Evolutionary conservation across 768 basidiomycete species (phyloP), one percentile per base, ranked within the genome.

Genomic region (Asterophora lycoperdoides): DNA sequence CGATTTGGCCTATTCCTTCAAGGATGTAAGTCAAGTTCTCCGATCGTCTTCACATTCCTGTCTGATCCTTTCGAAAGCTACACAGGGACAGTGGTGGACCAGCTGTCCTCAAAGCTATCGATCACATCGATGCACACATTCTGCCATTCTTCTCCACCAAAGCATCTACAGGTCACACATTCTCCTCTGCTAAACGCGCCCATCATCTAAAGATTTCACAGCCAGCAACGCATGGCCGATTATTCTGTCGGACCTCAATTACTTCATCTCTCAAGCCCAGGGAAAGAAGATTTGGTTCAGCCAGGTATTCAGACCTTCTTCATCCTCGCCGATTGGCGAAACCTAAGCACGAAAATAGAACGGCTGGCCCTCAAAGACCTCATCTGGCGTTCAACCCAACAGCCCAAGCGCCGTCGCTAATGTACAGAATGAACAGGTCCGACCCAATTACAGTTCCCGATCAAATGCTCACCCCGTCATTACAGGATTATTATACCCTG

Each of bases 221-320:
- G 86, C 79, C 3, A 73, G 71, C 37, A 60, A 71, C 15, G 75
- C 85, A 1, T 87, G 86, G 84, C 78, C 83, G 1, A 66, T 82
- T 23, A 79, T 88, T 0, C 41, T 69, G 49, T 61, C 56, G 1
- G 84, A 89, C 59, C 60, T 86, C 46, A 62, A 84, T 51, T 89
- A 81, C 79, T 89, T 89, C 58, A 72, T 83, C 33, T 59, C 69
- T n/a, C 73, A 83, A 45, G 81, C 78, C 4, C 59, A 75, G 26
- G 79, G 78, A 9, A 88, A 88, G 71, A 89, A 89, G 66, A 84
- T 88, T 60, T 84, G 84, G 57, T 70, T 87, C 32, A 81, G 78
- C 56, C 76, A 89, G 75, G 87, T 80, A 35, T n/a, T n/a, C n/a
- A n/a, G n/a, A n/a, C n/a, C n/a, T n/a, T n/a, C n/a, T n/a, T n/a